These are phyloP conservation scores for Fusarium graminum DNA, from an alignment of 2,329 filamentous ascomycete species.

Conservation along the genomic window DNA sequence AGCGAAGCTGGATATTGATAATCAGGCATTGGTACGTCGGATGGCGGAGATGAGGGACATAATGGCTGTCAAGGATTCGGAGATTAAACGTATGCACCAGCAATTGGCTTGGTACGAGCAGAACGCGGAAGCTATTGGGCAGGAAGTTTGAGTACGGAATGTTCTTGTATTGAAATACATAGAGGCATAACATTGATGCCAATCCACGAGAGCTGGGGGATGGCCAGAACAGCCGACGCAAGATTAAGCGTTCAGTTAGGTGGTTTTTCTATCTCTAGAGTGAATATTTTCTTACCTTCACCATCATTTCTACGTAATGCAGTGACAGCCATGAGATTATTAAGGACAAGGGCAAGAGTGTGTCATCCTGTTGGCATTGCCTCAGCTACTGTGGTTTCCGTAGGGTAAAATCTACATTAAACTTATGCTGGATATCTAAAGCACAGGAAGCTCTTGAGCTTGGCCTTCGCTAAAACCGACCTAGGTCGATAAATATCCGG, in stretches of 20 bases:
- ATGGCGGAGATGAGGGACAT: constrained; percentile 37
- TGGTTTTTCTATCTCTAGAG: too few relatives aligned
- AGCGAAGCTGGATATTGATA: constrained; percentile 35
- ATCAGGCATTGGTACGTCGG: constrained; percentile 41
- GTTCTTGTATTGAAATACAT: neutral
- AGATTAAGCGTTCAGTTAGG: neutral
- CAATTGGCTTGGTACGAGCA: constrained; percentile 43
- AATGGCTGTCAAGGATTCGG: constrained; percentile 39
- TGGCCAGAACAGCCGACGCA: neutral
- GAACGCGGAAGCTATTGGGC: neutral
- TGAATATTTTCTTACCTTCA: neutral
- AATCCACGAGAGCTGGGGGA: neutral
- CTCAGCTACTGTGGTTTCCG: too few relatives aligned
- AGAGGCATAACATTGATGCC: neutral
- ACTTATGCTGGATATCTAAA: too few relatives aligned
- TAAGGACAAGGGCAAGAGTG: too few relatives aligned
- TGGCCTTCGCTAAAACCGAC: too few relatives aligned
- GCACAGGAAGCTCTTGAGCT: too few relatives aligned
- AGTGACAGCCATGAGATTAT: too few relatives aligned
- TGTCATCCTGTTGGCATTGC: too few relatives aligned
- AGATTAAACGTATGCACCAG: constrained; percentile 34
- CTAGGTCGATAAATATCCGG: too few relatives aligned
- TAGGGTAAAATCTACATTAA: too few relatives aligned
- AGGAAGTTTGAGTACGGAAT: neutral
- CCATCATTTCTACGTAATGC: too few relatives aligned